A percentile compares a stretch with the other conserved stretches of the same genome.
Evolutionary conservation across 2,329 filamentous ascomycete species (phyloP).

Genomic region (Diplodia sapinea): DNA sequence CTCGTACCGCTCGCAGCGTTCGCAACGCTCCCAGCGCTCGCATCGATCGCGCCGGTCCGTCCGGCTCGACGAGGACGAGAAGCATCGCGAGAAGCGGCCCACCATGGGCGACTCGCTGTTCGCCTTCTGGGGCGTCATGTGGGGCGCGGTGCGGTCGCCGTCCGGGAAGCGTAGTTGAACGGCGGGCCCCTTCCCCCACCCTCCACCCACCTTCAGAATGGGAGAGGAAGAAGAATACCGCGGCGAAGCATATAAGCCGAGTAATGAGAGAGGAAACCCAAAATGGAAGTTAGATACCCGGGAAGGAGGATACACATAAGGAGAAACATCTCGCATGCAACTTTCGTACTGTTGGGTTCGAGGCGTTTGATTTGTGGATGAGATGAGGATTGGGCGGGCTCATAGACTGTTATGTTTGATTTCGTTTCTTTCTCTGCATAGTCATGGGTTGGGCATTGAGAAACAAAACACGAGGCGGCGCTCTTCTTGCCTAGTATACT

Average conservation of each 20-base stretch:
- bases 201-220: no score
- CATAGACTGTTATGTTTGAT: neutral
- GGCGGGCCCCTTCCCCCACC: no score
- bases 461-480: neutral
- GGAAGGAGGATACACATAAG: neutral
- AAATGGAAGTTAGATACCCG: no score
- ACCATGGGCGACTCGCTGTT: conserved; percentile 38
- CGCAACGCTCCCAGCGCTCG: conserved; percentile 33
- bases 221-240: neutral
- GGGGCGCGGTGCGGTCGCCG: conserved; percentile 19
- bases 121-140: conserved; percentile 29
- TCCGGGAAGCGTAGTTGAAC: conserved; percentile 11
- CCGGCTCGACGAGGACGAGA: neutral
- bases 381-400: neutral
- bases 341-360: neutral
- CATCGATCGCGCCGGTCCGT: conserved; percentile 28
- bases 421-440: neutral
- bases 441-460: neutral
- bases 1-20: conserved; percentile 27
- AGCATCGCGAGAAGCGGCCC: conserved; percentile 35
- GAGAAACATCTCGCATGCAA: neutral
- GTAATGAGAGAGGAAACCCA: neutral
- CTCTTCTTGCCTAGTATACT: neutral
- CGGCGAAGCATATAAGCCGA: neutral
- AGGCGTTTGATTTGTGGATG: neutral